Evolutionary conservation across 2,329 filamentous ascomycete genomes (phyloP).

Genomic region (Nothopassalora personata): DNA sequence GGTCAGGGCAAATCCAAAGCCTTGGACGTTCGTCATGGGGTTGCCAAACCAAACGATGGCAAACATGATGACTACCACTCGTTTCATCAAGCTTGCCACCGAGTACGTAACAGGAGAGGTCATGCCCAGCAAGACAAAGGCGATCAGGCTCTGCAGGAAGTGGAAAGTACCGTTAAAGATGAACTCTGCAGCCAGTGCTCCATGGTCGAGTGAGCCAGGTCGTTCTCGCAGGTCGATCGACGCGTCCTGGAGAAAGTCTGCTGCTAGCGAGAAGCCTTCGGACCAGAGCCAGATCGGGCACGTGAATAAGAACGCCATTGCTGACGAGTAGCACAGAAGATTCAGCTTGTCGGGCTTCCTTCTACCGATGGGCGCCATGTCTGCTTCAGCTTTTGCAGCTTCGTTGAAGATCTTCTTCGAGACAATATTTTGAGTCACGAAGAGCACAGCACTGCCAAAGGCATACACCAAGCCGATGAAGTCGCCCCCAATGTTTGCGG

Average conservation of each 20-base stretch:
- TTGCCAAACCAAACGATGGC: constrained; percentile 96
- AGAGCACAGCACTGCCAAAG: constrained; percentile 83
- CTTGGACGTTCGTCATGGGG: constrained; percentile 76
- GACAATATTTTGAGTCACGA: constrained; percentile 97
- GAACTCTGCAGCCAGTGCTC: constrained; percentile 68
- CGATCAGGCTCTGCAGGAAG: constrained; percentile 92
- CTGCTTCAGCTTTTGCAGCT: constrained; percentile 75
- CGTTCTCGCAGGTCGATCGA: constrained; percentile 69
- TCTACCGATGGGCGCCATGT: constrained; percentile 56
- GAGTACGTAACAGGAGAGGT: constrained; percentile 96
- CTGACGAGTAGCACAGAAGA: constrained; percentile 92
- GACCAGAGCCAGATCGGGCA: constrained; percentile 88
- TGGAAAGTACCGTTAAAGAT: constrained; percentile 96
- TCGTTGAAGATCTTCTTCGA: constrained; percentile 98
- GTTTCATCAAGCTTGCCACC: constrained; percentile 91
- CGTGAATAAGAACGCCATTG: constrained; percentile 82
- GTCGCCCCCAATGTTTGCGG: constrained; percentile 84
- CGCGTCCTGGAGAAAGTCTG: constrained; percentile 77
- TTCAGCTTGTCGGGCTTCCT: constrained; percentile 95
- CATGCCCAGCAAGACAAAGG: constrained; percentile 86
- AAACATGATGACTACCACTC: constrained; percentile 92
- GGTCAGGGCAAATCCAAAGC: constrained; percentile 77
- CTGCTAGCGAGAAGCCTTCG: constrained; percentile 72
- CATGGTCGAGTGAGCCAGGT: constrained; percentile 64
- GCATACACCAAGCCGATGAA: constrained; percentile 86